phyloP scores from a whole-genome alignment of 2,329 filamentous ascomycete species.

The Aspergillus eucalypticola region DNA sequence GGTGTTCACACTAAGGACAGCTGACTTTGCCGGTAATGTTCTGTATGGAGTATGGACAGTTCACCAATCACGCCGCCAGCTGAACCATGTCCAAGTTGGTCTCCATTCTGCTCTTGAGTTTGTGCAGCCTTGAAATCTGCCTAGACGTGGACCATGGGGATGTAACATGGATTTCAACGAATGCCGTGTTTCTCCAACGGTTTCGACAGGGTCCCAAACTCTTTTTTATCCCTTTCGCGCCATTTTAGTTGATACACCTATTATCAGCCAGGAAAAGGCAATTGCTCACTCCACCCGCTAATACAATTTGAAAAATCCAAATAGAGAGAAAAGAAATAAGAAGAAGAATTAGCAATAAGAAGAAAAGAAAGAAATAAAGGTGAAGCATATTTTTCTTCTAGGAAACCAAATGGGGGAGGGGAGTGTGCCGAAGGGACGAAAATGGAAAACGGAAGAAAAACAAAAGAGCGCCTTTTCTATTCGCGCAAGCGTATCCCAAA shows the following conservation, averaged over 20 bases:
- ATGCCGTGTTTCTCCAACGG: conserved; percentile 28
- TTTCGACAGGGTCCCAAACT: conserved; percentile 22
- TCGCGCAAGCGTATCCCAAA: background rate
- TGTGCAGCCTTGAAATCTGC: conserved; percentile 25
- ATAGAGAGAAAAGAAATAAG: no score
- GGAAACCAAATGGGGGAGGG: conserved; percentile 5
- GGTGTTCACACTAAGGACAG: conserved; percentile 33
- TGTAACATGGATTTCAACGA: conserved; percentile 34
- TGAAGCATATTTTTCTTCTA: conserved; percentile 5
- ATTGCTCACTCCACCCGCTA: conserved; percentile 10
- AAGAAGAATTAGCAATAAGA: no score
- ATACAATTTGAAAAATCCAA: no score
- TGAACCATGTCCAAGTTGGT: conserved; percentile 21
- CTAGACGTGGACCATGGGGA: conserved; percentile 25
- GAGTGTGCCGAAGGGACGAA: background rate
- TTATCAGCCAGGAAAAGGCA: conserved; percentile 22
- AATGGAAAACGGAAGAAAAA: conserved; percentile 7
- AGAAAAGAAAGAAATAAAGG: background rate
- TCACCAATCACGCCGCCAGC: conserved; percentile 13
- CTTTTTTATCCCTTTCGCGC: conserved; percentile 11
- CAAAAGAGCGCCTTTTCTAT: conserved; percentile 7
- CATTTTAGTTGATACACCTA: conserved; percentile 26
- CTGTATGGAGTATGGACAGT: conserved; percentile 28
- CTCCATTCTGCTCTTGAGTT: conserved; percentile 25
- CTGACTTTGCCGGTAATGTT: conserved; percentile 30